Base-by-base conservation (phyloP, 108 stramenopile species). In the Cyclostephanos invisitatus region DNA sequence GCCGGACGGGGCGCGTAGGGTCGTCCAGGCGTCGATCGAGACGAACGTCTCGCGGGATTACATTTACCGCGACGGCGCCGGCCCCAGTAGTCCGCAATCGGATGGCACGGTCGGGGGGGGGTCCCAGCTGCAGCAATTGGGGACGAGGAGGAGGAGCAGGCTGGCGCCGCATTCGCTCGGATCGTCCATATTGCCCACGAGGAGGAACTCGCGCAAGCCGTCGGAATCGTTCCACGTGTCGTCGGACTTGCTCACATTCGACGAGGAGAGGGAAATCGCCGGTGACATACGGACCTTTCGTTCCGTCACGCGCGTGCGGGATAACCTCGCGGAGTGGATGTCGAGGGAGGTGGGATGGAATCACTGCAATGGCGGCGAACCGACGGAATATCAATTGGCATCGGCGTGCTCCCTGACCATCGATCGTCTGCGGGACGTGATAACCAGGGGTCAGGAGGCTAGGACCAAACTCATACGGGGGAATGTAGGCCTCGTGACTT, bases 401-500 rank as follows among this genome's bases (percentile, higher is more conserved):
- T 64, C 78, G 62, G 86, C 86, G n/a, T 89, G 88, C 65, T 85
- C 74, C 7, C 53, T 90, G 55, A 71, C 86, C 11, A 67, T 86
- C 17, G 37, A 64, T 18, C 70, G 75, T 17, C 68, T 92, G 12
- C 80, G 79, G 18, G 56, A 78, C 53, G 64, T 86, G 24, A 78
- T 90, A 69, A 24, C 64, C 7, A 75, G 85, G 57, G 89, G 89
- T 48, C 86, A 86, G 66, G 82, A 85, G 51, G 89, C 89, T 1
- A 70, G 87, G 46, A 61, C 86, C 11, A 64, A 77, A 25, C 70
- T 96, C 8, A 84, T 91, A 17, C 62, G 77, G 2, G 86, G 88
- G 40, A 96, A 96, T 75, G 80, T 78, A 15, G 87, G 96, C 17
- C 83, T 95, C 12, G 97, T 97, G 12, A 84, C 80, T 27, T 74